phyloP scores from a whole-genome alignment of 257 asterid species.

The Solanum tacnaense region DNA sequence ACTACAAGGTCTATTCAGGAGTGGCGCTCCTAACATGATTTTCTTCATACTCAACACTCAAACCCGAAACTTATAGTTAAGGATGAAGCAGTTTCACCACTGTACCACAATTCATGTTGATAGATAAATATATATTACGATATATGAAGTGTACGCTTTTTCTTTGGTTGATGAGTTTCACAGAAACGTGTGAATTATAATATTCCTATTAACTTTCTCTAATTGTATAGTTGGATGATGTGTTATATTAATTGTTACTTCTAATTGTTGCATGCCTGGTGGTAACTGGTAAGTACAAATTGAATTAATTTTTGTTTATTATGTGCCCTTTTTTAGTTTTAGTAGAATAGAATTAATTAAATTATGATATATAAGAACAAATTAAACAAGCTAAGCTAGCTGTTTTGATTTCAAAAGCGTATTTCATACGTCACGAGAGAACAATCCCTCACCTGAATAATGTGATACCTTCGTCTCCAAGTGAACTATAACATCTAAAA shows the following conservation, averaged over 20 bases:
- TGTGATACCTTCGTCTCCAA: background rate
- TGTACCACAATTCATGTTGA: background rate
- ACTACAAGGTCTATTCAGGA: too few relatives aligned
- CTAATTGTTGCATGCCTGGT: background rate
- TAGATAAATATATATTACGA: background rate
- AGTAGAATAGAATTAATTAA: background rate
- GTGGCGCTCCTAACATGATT: rapidly evolving
- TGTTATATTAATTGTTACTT: background rate
- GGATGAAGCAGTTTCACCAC: rapidly evolving
- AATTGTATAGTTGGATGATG: background rate
- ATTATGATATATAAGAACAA: background rate
- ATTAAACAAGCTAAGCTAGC: background rate
- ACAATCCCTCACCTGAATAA: background rate
- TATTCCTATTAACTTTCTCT: background rate
- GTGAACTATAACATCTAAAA: background rate
- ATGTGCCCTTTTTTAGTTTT: background rate
- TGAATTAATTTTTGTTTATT: background rate
- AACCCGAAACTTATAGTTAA: too few relatives aligned
- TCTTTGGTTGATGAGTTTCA: background rate
- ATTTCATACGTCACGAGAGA: background rate
- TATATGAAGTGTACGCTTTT: background rate
- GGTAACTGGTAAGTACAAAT: background rate
- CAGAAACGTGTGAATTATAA: background rate
- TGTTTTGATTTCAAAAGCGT: background rate
- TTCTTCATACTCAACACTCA: too few relatives aligned